Evolutionary conservation across 805 yeast genomes (phyloP), one percentile per base, ranked within the genome.

Genomic region (Ogataea parapolymorpha): DNA sequence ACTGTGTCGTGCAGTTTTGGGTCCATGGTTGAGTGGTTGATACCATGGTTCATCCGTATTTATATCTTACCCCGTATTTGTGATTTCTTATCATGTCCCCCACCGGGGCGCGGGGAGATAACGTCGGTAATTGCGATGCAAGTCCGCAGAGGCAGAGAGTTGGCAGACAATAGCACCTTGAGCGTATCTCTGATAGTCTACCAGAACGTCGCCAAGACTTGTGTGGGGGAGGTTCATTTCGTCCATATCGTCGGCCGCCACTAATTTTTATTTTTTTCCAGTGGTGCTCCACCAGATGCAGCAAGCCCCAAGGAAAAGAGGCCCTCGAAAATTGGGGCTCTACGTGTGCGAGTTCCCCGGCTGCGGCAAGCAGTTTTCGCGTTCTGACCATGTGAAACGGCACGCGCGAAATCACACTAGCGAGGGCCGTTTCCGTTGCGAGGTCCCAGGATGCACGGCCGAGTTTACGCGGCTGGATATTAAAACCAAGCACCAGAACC

Each of bases 1-100:
- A 44, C 43, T 11, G 41, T 24, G 6, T 22, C 46, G 9, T 24
- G 13, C 6, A 16, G 15, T 26, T 46, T 44, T 23, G 32, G 13
- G 2, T 33, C 45, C 48, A 44, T 44, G 24, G n/a, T 31, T 29
- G 18, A 22, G n/a, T 25, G 13, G 14, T 25, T 6, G 27, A 5
- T 6, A 8, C 22, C 22, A 20, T 20, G 22, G 22, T 20, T 7
- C 9, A 20, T 20, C 22, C 9, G 9, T 25, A 25, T 25, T 25
- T 25, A 25, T 25, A 25, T 12, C 14, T n/a, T 25, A 25, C 27
- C 27, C 27, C 27, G 27, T 25, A 25, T 25, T 12, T 25, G 14
- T 7, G 22, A 7, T 6, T 7, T 20, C 22, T 20, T 20, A 20
- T 20, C 22, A 9, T 7, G 14, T n/a, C 37, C 37, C 37, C 37